Evolutionary conservation across 768 basidiomycete species (phyloP).

Genomic region (Dictyophora rubrovolvata): DNA sequence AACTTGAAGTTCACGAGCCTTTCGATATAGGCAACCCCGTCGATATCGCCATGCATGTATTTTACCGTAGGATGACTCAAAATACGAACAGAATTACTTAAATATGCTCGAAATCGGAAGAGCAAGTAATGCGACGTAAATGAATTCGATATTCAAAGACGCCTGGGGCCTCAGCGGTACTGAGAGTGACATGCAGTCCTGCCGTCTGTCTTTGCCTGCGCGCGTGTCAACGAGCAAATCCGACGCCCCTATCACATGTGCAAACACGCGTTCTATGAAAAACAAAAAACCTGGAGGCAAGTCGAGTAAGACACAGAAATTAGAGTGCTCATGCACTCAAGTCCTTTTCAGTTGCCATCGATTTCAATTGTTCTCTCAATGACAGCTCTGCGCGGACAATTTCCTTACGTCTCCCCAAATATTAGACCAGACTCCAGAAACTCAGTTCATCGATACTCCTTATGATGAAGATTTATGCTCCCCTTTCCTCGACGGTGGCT

Average conservation of each 20-base stretch:
- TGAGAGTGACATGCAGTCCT: no score
- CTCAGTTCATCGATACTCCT: conserved; percentile 4
- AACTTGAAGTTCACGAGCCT: no score
- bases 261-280: neutral
- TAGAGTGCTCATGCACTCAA: neutral
- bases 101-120: no score
- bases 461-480: neutral
- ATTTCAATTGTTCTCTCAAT: neutral
- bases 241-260: neutral
- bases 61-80: no score
- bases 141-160: no score
- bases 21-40: no score
- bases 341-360: neutral
- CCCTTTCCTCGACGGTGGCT: conserved; percentile 5
- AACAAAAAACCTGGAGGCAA: neutral
- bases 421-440: conserved; percentile 4
- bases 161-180: no score
- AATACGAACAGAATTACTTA: no score
- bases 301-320: neutral
- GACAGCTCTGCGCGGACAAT: neutral
- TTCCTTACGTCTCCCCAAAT: conserved; percentile 5
- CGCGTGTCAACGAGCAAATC: neutral
- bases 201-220: no score
- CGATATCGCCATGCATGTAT: no score
- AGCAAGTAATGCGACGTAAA: no score